Conservation (phyloP, 2,329 filamentous ascomycete species). For the Stagonosporopsis rhizophila region DNA sequence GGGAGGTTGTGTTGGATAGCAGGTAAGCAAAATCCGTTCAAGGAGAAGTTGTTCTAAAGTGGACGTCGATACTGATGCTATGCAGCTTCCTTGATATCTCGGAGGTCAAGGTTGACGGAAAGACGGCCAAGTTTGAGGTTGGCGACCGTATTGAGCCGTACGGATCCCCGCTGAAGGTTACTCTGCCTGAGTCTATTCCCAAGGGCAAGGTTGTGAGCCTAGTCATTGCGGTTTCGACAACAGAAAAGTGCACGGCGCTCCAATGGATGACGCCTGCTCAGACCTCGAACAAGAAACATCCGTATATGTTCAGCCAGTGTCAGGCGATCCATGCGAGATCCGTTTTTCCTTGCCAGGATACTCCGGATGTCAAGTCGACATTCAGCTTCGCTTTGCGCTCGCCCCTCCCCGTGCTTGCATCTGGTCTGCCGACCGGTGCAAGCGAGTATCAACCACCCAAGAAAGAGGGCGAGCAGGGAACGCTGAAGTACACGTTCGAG, state of each 20-base stretch:
- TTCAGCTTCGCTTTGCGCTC: constrained; percentile 89
- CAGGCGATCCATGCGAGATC: constrained; percentile 95
- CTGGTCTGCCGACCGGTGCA: constrained; percentile 71
- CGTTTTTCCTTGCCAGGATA: constrained; percentile 96
- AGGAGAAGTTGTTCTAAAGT: neutral
- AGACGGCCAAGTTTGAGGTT: constrained; percentile 71
- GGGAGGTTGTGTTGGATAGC: constrained; percentile 87
- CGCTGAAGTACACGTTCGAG: constrained; percentile 79
- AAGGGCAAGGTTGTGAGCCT: constrained; percentile 58
- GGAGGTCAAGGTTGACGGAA: constrained; percentile 72
- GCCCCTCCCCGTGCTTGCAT: constrained; percentile 87
- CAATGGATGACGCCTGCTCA: constrained; percentile 95
- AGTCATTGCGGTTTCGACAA: constrained; percentile 71
- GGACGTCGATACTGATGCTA: neutral
- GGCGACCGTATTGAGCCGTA: constrained; percentile 75
- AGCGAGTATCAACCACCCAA: constrained; percentile 58
- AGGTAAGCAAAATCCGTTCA: constrained; percentile 49
- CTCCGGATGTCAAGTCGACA: constrained; percentile 95
- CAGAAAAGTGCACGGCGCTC: constrained; percentile 85
- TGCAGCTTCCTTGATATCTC: constrained; percentile 73
- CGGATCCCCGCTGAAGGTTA: constrained; percentile 72
- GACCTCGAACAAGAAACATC: constrained; percentile 93
- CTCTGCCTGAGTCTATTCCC: constrained; percentile 56
- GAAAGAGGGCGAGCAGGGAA: constrained; percentile 61
- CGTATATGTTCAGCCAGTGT: constrained; percentile 98